Base-by-base conservation (phyloP, 768 basidiomycete species). In the Thelephora aurantiotincta region DNA sequence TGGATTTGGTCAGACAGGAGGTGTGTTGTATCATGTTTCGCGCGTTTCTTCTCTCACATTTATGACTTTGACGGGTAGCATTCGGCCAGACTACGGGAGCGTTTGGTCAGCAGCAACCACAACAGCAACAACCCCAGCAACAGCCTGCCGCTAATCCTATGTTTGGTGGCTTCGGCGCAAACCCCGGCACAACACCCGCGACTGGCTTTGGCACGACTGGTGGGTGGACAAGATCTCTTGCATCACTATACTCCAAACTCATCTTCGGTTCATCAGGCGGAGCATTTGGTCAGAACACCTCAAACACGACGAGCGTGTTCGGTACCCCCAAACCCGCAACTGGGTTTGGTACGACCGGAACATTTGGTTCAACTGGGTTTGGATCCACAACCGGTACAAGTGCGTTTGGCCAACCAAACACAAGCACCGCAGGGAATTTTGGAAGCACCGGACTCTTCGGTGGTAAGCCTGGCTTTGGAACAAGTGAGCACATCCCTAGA, bases 131-230 rank as follows among this genome's bases (percentile, higher is more conserved):
- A 47, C 62, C 71, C 55, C 80, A 75, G 52, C 81, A 75, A 57
- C 73, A 73, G 55, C 73, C 72, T 1, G 72, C 70, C 52, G 73
- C 77, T 4, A 87, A 87, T 57, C 82, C 85, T 36, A 88, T 88
- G 82, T 89, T 88, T 60, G 85, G 85, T 44, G 75, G 72, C 51
- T 58, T 79, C 42, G 68, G 65, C 20, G 60, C 64, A 47, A 57
- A 51, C 49, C 63, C 63, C 48, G 58, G 67, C 16, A 59, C 63
- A 35, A 54, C 67, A 34, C 51, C 49, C 35, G 50, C 48, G 7
- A 54, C 63, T 35, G 65, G 63, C 14, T 70, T 71, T 53, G 68
- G 69, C 49, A 57, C 38, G 61, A 46, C 64, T 62, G 9, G 62
- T 60, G 35, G 63, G 63, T 53, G 50, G 45, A 30, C 26, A 9